phyloP scores from a whole-genome alignment of 2,329 filamentous ascomycete species.

The Trichoderma lentiforme region DNA sequence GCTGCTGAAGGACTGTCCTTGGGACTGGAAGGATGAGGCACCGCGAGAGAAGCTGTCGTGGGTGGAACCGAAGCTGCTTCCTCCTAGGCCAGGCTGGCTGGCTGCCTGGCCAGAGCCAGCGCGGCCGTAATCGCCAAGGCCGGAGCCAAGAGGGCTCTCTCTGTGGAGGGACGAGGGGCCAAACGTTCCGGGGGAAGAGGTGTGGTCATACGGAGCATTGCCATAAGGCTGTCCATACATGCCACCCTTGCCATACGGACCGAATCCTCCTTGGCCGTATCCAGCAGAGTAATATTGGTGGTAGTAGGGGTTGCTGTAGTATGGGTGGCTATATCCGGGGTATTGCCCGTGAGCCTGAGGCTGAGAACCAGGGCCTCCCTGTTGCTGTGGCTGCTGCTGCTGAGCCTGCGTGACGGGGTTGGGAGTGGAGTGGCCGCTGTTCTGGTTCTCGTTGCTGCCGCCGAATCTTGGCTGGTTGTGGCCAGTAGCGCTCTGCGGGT shows the following conservation, averaged over 20 bases:
- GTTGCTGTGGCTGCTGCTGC: slow-evolving; percentile 48
- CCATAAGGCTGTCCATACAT: slow-evolving; percentile 57
- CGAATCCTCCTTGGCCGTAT: slow-evolving; percentile 52
- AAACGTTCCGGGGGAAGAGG: slow-evolving; percentile 53
- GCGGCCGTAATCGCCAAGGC: slow-evolving; percentile 55
- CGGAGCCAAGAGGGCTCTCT: slow-evolving; percentile 48
- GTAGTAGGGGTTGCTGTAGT: slow-evolving; percentile 62
- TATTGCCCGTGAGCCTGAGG: slow-evolving; percentile 47
- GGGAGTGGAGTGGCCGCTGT: slow-evolving; percentile 86
- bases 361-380: slow-evolving; percentile 43
- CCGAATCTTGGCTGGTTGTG: slow-evolving; percentile 59
- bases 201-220: slow-evolving; percentile 55
- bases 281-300: slow-evolving; percentile 56
- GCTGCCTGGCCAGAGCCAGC: slow-evolving; percentile 48
- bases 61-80: slow-evolving; percentile 49
- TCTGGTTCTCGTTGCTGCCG: slow-evolving; percentile 65
- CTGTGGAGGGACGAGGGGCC: slow-evolving; percentile 53
- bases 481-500: slow-evolving; percentile 65
- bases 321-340: slow-evolving; percentile 54
- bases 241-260: slow-evolving; percentile 53
- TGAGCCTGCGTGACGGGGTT: slow-evolving; percentile 66
- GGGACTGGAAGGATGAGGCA: slow-evolving; percentile 51
- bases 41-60: slow-evolving; percentile 56
- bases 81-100: slow-evolving; percentile 49
- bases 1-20: slow-evolving; percentile 52